phyloP scores from a whole-genome alignment of 345 rosid species.

The Populus davidiana region DNA sequence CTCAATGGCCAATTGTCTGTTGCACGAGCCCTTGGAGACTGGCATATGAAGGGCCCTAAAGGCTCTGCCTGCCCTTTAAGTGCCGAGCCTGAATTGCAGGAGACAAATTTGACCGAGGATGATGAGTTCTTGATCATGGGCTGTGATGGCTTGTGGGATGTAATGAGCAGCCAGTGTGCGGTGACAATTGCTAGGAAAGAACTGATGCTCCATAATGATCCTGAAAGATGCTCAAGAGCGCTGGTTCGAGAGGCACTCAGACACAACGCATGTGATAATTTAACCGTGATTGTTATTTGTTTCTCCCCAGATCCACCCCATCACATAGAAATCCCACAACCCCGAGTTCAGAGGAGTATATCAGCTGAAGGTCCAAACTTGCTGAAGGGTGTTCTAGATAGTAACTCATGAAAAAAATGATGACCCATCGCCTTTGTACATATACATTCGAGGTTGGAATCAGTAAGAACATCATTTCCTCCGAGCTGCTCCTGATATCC shows the following conservation, averaged over 20 bases:
- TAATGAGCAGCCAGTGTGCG: slow-evolving; percentile 95
- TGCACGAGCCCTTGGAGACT: slow-evolving; percentile 94
- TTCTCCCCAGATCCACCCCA: slow-evolving; percentile 85
- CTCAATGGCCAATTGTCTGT: slow-evolving; percentile 97
- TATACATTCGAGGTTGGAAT: background rate
- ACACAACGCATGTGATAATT: slow-evolving; percentile 73
- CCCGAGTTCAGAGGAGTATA: slow-evolving; percentile 72
- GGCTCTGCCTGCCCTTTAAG: slow-evolving; percentile 84
- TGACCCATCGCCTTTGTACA: background rate
- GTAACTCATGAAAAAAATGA: slow-evolving; percentile 42
- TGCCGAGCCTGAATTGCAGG: slow-evolving; percentile 89
- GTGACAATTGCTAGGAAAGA: slow-evolving; percentile 78
- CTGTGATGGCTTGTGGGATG: slow-evolving; percentile 98
- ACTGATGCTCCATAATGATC: slow-evolving; percentile 90
- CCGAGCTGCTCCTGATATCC: slow-evolving; percentile 5
- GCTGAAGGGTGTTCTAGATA: slow-evolving; percentile 77
- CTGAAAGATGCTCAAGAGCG: slow-evolving; percentile 89
- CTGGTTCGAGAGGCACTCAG: slow-evolving; percentile 84
- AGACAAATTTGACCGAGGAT: slow-evolving; percentile 60
- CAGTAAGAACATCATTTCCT: slow-evolving; percentile 14
- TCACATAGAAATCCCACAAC: slow-evolving; percentile 62
- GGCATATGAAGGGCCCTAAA: slow-evolving; percentile 96
- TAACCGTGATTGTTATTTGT: slow-evolving; percentile 79
- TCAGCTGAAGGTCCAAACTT: slow-evolving; percentile 84
- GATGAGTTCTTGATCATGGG: slow-evolving; percentile 98